phyloP scores from a whole-genome alignment of 805 yeast species.

The Ogataea thermomethanolica region DNA sequence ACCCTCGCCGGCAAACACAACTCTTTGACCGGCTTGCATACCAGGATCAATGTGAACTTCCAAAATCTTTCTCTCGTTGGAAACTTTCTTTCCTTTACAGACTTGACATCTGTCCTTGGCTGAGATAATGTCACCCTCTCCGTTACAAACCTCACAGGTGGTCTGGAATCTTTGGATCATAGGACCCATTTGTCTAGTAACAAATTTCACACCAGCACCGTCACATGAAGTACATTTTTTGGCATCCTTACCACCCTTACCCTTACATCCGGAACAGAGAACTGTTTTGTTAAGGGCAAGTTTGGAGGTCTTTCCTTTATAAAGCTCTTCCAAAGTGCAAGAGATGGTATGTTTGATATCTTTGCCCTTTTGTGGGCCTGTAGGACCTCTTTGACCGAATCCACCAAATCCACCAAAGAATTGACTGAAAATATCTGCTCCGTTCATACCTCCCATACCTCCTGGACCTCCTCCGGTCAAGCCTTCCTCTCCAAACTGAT shows the following conservation, averaged over 20 bases:
- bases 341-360: conserved; percentile 87
- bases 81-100: conserved; percentile 88
- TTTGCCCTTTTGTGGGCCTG: conserved; percentile 85
- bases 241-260: conserved; percentile 94
- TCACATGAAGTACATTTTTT: conserved; percentile 82
- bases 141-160: conserved; percentile 87
- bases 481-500: conserved; percentile 91
- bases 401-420: conserved; percentile 66
- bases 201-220: conserved; percentile 88
- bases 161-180: conserved; percentile 98
- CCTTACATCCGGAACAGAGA: conserved; percentile 84
- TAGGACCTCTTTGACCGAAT: conserved; percentile 58
- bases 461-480: conserved; percentile 73
- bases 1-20: conserved; percentile 92
- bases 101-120: conserved; percentile 82
- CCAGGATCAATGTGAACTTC: conserved; percentile 96
- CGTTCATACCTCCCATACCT: conserved; percentile 50
- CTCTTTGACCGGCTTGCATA: conserved; percentile 90
- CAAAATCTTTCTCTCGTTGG: conserved; percentile 83
- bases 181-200: conserved; percentile 98
- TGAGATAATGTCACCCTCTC: conserved; percentile 85
- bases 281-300: conserved; percentile 91
- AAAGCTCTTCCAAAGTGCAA: conserved; percentile 88
- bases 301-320: conserved; percentile 90
- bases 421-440: conserved; percentile 54